phyloP scores from a whole-genome alignment of 345 rosid genomes.

The Laguncularia racemosa region DNA sequence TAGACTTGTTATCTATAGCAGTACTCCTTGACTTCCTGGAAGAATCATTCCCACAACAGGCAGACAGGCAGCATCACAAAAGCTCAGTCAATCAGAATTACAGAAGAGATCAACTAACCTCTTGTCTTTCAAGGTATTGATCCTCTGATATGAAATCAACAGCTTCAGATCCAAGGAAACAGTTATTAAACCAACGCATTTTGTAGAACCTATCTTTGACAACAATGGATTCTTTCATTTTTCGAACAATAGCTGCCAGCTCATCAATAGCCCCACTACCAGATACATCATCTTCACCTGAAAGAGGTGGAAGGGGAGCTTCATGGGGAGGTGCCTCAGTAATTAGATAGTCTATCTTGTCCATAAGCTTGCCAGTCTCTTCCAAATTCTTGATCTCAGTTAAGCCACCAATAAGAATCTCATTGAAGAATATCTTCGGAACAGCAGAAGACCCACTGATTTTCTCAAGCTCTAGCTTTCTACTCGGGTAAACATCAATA shows the following conservation, averaged over 20 bases:
- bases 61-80: too few relatives aligned
- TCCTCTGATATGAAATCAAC: conserved; percentile 61
- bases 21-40: too few relatives aligned
- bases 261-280: conserved; percentile 63
- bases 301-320: conserved; percentile 80
- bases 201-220: conserved; percentile 73
- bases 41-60: too few relatives aligned
- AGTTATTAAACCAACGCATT: conserved; percentile 58
- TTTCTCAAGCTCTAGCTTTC: conserved; percentile 67
- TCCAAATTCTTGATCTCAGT: conserved; percentile 50
- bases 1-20: too few relatives aligned
- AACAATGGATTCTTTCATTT: conserved; percentile 58
- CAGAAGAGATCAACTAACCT: conserved; percentile 29
- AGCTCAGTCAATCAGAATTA: too few relatives aligned
- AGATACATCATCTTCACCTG: conserved; percentile 79
- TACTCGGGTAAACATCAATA: conserved; percentile 63
- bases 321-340: conserved; percentile 43
- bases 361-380: conserved; percentile 58
- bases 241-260: conserved; percentile 60
- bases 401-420: conserved; percentile 55
- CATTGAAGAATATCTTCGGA: conserved; percentile 75
- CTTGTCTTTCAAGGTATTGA: conserved; percentile 65
- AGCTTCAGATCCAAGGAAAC: conserved; percentile 79
- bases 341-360: conserved; percentile 54
- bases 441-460: conserved; percentile 54